Evolutionary conservation across 2,329 filamentous ascomycete genomes (phyloP).

Genomic region (Hysterium pulicare): DNA sequence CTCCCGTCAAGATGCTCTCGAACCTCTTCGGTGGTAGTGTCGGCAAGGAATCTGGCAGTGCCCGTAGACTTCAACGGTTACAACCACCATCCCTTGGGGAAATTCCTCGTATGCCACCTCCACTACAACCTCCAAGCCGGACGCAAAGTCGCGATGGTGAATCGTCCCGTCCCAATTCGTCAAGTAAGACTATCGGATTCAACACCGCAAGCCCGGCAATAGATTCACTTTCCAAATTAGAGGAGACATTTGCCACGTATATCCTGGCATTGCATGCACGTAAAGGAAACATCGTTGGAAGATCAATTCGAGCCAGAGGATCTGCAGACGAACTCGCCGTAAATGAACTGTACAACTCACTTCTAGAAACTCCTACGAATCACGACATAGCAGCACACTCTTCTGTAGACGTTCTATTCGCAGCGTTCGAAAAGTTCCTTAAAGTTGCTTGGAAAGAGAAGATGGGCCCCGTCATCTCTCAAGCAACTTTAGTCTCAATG

Average conservation of each 20-base stretch:
- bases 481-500: constrained; percentile 68
- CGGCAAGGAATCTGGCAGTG: constrained; percentile 37
- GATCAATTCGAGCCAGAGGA: constrained; percentile 67
- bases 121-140: constrained; percentile 33
- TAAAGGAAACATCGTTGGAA: constrained; percentile 82
- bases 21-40: constrained; percentile 68
- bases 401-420: constrained; percentile 79
- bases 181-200: constrained; percentile 30
- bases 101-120: constrained; percentile 33
- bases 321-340: constrained; percentile 73
- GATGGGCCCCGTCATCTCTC: constrained; percentile 79
- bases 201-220: constrained; percentile 17
- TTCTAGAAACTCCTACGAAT: constrained; percentile 79
- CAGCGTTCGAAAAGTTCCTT: constrained; percentile 90
- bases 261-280: constrained; percentile 77
- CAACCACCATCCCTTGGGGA: constrained; percentile 30
- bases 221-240: constrained; percentile 61
- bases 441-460: constrained; percentile 83
- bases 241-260: constrained; percentile 82
- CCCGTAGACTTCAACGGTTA: constrained; percentile 29
- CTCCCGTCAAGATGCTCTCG: constrained; percentile 85
- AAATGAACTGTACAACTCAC: constrained; percentile 85
- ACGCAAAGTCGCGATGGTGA: constrained; percentile 35
- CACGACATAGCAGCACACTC: constrained; percentile 72
- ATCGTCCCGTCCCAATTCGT: constrained; percentile 23